Evolutionary conservation across 768 basidiomycete genomes (phyloP).

Genomic region (Collybia mongolica): DNA sequence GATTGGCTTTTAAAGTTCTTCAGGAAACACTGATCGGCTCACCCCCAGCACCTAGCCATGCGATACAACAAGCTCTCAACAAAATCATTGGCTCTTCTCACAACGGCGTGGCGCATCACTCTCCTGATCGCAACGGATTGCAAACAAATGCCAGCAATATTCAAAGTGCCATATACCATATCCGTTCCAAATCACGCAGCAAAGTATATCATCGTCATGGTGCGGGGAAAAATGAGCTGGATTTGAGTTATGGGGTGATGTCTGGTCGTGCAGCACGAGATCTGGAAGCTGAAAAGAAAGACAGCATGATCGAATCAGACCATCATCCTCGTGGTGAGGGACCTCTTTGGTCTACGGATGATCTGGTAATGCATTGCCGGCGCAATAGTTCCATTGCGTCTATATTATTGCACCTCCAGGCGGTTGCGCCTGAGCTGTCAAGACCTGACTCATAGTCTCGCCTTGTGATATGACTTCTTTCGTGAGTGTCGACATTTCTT

Average conservation of each 20-base stretch:
- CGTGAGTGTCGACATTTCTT: conserved; percentile 1
- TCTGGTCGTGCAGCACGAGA: conserved; percentile 11
- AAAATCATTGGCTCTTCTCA: conserved; percentile 20
- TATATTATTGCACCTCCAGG: conserved; percentile 65
- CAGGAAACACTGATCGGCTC: conserved; percentile 75
- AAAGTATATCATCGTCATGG: conserved; percentile 64
- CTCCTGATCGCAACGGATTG: neutral
- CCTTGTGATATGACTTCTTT: neutral
- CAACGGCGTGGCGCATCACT: conserved; percentile 8
- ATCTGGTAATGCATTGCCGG: conserved; percentile 79
- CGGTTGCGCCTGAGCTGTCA: conserved; percentile 40
- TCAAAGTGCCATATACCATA: conserved; percentile 33
- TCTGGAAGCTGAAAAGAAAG: conserved; percentile 8
- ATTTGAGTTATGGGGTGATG: conserved; percentile 31
- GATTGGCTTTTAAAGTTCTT: conserved; percentile 78
- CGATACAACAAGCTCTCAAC: conserved; percentile 26
- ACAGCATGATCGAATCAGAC: conserved; percentile 19
- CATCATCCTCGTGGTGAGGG: conserved; percentile 38
- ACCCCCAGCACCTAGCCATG: conserved; percentile 10
- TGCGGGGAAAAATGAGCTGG: conserved; percentile 63
- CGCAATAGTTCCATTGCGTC: conserved; percentile 87
- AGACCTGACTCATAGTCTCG: conserved; percentile 9
- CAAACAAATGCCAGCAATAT: conserved; percentile 16
- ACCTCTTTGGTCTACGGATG: conserved; percentile 74
- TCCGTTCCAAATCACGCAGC: conserved; percentile 71